Base-by-base conservation (phyloP, 768 basidiomycete genomes). In the Holtermanniella nyarrowii region DNA sequence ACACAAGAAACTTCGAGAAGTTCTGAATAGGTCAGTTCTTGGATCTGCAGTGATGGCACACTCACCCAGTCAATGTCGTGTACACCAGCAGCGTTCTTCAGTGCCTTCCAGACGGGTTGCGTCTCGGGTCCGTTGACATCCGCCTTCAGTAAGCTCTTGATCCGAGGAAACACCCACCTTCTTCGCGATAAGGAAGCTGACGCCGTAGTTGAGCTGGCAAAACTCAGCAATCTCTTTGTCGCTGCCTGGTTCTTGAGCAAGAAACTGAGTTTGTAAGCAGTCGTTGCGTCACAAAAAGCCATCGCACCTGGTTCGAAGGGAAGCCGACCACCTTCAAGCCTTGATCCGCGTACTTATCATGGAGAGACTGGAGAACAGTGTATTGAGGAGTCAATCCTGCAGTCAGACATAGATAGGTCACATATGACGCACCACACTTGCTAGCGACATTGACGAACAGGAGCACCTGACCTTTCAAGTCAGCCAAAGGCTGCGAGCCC, bases 41-140 rank as follows among this genome's bases (percentile, higher is more conserved):
- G 21, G 13, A 13, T 11, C 41, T 31, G 24, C 20, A 25, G 39
- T 45, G 14, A 20, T 31, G 21, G 27, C 3, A 21, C 13, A 59
- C 63, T 41, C 43, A 67, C 66, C 71, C 71, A 72, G 53, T 63
- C 61, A 39, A 71, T 69, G 18, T 63, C 58, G 42, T 67, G 45
- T 11, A 72, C 67, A n/a, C 61, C 55, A 5, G 66, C 58, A 48
- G 63, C 48, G 21, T 59, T 54, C 44, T 72, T 72, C 39, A 72
- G 56, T 50, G 60, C 58, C 49, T 66, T 68, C 69, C 66, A 72
- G 48, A 72, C 65, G 13, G 59, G 59, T 50, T 72, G 69, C 37
- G 71, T 62, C 14, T 64, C 65, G 1, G 63, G 51, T 3, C 71
- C 71, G 48, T 72, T 72, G n/a, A 72, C 71, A 51, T 72, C 71